Conservation (phyloP, 2,329 filamentous ascomycete species). For the Truncatella angustata region DNA sequence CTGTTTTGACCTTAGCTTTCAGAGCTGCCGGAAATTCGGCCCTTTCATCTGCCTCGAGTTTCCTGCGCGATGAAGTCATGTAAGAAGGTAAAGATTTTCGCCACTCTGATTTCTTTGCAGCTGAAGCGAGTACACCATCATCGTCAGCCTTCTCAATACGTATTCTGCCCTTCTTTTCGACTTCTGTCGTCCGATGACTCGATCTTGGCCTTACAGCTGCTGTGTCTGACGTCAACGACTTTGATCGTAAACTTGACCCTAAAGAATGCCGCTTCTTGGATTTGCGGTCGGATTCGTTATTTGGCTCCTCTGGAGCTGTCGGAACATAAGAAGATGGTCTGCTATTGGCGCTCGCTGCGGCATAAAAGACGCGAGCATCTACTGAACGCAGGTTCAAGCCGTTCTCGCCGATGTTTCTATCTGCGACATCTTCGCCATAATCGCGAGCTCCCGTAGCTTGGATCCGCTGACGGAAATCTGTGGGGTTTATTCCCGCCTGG, state of each 20-base stretch:
- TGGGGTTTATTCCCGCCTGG: conserved; percentile 48
- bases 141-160: background rate
- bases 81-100: conserved; percentile 26
- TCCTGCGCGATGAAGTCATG: conserved; percentile 9
- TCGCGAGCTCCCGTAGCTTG: conserved; percentile 49
- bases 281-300: background rate
- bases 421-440: conserved; percentile 65
- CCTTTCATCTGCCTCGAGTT: conserved; percentile 7
- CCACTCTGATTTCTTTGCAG: conserved; percentile 10
- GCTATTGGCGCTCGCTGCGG: conserved; percentile 12
- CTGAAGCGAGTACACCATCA: background rate
- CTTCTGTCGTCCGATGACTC: background rate
- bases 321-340: conserved; percentile 10
- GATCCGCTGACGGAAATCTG: conserved; percentile 47
- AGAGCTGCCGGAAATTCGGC: conserved; percentile 20
- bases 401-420: conserved; percentile 52
- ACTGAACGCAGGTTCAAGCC: conserved; percentile 30
- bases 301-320: conserved; percentile 7
- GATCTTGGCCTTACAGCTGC: conserved; percentile 10
- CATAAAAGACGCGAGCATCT: conserved; percentile 35
- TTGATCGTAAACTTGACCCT: conserved; percentile 20
- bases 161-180: background rate
- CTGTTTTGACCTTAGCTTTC: background rate
- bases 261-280: conserved; percentile 21
- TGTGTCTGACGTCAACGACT: conserved; percentile 13